These are phyloP conservation scores for Annulohypoxylon nitens DNA, from an alignment of 495 filamentous ascomycete genomes.

Conservation along the genomic window DNA sequence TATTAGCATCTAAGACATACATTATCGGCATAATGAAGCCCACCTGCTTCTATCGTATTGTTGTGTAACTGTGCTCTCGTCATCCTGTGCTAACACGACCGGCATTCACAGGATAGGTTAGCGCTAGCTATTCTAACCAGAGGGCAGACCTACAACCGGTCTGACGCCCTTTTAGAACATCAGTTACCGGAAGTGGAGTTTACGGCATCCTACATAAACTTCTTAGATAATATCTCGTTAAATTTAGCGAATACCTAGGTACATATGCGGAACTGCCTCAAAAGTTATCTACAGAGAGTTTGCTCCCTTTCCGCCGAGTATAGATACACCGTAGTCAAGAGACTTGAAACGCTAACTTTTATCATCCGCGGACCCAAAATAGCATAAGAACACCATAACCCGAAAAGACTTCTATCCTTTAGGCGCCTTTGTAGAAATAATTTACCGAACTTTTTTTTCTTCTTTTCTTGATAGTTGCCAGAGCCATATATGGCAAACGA, in stretches of 20 bases:
- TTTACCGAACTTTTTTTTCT: neutral
- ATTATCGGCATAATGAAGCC: conserved; percentile 17
- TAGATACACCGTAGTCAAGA: conserved; percentile 13
- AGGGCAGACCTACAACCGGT: neutral
- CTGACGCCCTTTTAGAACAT: neutral
- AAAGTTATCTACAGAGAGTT: conserved; percentile 12
- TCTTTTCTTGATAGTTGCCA: conserved; percentile 1
- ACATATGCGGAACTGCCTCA: neutral
- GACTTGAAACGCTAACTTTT: conserved; percentile 31
- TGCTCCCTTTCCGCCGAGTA: conserved; percentile 11
- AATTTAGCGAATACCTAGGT: conserved; percentile 23
- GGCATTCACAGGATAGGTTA: neutral
- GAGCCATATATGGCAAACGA: conserved; percentile 19
- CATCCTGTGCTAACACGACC: conserved; percentile 16
- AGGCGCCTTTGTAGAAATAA: conserved; percentile 1
- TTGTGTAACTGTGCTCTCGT: conserved; percentile 25
- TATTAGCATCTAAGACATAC: conserved; percentile 15
- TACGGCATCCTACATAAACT: neutral
- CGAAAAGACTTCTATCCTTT: conserved; percentile 7
- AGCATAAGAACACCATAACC: conserved; percentile 15
- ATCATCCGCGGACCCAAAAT: neutral
- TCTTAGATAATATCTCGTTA: neutral
- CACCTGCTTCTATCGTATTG: conserved; percentile 5
- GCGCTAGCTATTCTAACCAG: conserved; percentile 2
- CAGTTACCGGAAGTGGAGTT: neutral